Evolutionary conservation across 78 protist genomes (phyloP).

Genomic region (Mantamonas sphyraenae): DNA sequence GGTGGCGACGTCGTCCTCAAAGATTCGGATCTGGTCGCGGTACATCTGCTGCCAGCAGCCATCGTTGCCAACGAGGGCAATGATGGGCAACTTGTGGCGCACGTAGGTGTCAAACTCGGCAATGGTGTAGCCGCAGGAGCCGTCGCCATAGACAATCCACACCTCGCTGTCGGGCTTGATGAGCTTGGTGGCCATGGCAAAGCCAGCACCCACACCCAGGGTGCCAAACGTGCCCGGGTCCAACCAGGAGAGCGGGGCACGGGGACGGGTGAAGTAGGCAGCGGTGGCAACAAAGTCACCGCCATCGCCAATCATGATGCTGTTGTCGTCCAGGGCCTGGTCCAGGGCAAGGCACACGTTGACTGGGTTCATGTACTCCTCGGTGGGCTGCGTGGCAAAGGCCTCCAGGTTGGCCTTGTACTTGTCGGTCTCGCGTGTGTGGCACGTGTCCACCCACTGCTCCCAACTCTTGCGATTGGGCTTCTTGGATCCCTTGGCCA

Average conservation of each 20-base stretch:
- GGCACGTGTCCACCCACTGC: too few relatives aligned
- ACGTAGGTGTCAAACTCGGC: constrained; percentile 62
- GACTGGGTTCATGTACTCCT: constrained; percentile 40
- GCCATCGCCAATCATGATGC: constrained; percentile 58
- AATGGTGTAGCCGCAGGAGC: constrained; percentile 54
- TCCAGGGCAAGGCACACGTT: constrained; percentile 23
- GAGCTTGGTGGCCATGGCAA: constrained; percentile 60
- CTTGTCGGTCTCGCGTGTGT: too few relatives aligned
- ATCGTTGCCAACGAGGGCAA: constrained; percentile 67
- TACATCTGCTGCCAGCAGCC: constrained; percentile 66
- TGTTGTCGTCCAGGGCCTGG: constrained; percentile 13
- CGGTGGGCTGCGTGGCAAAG: too few relatives aligned
- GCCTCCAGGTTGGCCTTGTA: too few relatives aligned
- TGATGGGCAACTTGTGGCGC: constrained; percentile 41
- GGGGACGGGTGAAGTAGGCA: constrained; percentile 45
- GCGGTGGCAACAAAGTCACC: constrained; percentile 73
- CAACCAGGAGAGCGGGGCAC: constrained; percentile 65
- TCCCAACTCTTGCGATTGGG: too few relatives aligned
- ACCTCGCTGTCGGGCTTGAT: constrained; percentile 44
- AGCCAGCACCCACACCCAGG: constrained; percentile 68
- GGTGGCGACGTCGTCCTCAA: constrained; percentile 40
- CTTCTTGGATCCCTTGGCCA: too few relatives aligned
- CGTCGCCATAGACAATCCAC: constrained; percentile 72
- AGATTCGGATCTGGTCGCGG: constrained; percentile 26
- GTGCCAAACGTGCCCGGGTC: constrained; percentile 76